Evolutionary conservation across 805 yeast species (phyloP).

Genomic region (Jamesozyma gamospora): DNA sequence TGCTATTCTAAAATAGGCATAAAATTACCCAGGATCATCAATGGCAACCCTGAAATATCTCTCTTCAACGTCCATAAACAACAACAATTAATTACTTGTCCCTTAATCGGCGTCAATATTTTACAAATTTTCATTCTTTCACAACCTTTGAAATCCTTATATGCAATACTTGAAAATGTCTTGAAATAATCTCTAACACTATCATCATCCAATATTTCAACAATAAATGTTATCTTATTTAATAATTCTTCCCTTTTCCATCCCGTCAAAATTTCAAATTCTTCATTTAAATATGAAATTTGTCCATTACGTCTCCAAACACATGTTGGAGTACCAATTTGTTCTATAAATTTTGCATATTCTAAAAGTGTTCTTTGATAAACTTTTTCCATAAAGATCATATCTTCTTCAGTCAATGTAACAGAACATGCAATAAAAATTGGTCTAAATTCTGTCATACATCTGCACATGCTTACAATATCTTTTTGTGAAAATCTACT

Average conservation of each 20-base stretch:
- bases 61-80: conserved; percentile 89
- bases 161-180: conserved; percentile 73
- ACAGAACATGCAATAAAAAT: conserved; percentile 88
- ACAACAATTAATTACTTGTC: conserved; percentile 54
- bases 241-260: conserved; percentile 70
- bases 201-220: conserved; percentile 77
- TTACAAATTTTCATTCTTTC: conserved; percentile 86
- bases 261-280: conserved; percentile 82
- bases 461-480: conserved; percentile 72
- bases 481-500: conserved; percentile 59
- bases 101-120: conserved; percentile 46
- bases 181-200: conserved; percentile 84
- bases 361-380: conserved; percentile 87
- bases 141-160: conserved; percentile 82
- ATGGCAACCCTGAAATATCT: conserved; percentile 92
- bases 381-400: conserved; percentile 92
- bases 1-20: conserved; percentile 45
- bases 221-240: conserved; percentile 57
- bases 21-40: conserved; percentile 93
- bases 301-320: conserved; percentile 96
- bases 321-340: conserved; percentile 87
- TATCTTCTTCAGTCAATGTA: conserved; percentile 78
- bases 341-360: conserved; percentile 72
- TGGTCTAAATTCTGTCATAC: conserved; percentile 86
- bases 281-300: conserved; percentile 90